phyloP scores from a whole-genome alignment of 2,329 filamentous ascomycete genomes.

The Ceratocystis lukuohia region DNA sequence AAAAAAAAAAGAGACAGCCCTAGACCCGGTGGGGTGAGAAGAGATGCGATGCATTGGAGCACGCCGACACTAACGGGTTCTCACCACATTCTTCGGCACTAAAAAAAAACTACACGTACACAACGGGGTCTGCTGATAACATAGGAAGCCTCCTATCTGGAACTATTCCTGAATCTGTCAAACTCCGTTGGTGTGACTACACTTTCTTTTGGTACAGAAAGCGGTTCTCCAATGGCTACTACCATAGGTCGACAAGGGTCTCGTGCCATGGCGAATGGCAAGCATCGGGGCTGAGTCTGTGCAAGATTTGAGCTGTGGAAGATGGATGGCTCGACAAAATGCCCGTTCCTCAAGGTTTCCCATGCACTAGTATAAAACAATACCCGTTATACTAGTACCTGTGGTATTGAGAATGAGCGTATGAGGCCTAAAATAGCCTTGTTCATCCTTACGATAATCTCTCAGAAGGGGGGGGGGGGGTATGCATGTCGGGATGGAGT shows the following conservation, averaged over 20 bases:
- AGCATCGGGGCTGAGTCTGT: slow-evolving; percentile 7
- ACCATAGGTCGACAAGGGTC: background rate
- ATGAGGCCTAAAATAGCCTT: slow-evolving; percentile 1
- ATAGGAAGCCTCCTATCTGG: background rate
- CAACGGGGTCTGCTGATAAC: background rate
- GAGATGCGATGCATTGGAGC: background rate
- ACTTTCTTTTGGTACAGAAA: background rate
- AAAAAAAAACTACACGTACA: background rate
- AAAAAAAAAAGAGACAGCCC: background rate
- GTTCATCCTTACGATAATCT: slow-evolving; percentile 1
- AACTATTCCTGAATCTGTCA: slow-evolving; percentile 5
- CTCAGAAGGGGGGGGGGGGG: background rate
- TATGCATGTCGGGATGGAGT: background rate
- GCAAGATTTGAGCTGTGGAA: slow-evolving; percentile 7
- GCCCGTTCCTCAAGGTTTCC: background rate
- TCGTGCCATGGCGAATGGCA: slow-evolving; percentile 2
- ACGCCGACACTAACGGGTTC: background rate
- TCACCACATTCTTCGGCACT: background rate
- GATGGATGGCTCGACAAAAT: background rate
- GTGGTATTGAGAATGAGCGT: background rate
- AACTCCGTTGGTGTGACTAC: slow-evolving; percentile 4
- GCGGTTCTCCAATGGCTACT: background rate
- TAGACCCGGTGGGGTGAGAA: background rate
- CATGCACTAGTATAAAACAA: background rate
- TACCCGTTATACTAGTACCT: background rate